Evolutionary conservation across 2,329 filamentous ascomycete genomes (phyloP).

Genomic region (Colletotrichum sp.): DNA sequence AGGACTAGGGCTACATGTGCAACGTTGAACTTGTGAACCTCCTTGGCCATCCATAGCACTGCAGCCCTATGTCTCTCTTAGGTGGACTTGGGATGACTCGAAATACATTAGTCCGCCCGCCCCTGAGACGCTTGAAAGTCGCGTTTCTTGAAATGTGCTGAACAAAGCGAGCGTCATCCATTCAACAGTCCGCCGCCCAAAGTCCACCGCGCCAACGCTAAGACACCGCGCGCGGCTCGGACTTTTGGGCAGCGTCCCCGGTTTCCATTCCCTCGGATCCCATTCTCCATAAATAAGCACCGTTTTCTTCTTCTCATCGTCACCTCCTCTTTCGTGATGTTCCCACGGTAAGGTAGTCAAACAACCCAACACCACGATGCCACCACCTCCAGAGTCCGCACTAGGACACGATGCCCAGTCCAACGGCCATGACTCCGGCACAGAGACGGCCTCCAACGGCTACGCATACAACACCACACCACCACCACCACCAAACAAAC

Average conservation of each 20-base stretch:
- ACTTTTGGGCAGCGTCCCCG: neutral
- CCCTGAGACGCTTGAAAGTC: neutral
- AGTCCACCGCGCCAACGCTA: neutral
- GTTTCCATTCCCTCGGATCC: neutral
- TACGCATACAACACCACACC: neutral
- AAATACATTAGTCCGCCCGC: neutral
- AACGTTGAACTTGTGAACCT: neutral
- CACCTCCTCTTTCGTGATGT: neutral
- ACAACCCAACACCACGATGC: neutral
- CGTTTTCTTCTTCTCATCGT: neutral
- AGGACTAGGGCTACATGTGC: neutral
- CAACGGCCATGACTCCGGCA: neutral
- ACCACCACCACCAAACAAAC: neutral
- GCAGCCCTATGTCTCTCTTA: neutral
- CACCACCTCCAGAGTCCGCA: neutral
- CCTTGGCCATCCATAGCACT: neutral
- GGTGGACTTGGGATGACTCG: neutral
- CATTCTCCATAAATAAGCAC: neutral
- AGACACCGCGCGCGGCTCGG: neutral
- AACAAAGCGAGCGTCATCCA: neutral
- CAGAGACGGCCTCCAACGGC: neutral
- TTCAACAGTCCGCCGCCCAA: neutral
- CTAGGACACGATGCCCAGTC: neutral
- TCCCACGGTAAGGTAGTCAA: neutral
- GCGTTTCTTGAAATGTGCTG: neutral